phyloP scores from a whole-genome alignment of 495 filamentous ascomycete genomes.

The Copromyces sp. region DNA sequence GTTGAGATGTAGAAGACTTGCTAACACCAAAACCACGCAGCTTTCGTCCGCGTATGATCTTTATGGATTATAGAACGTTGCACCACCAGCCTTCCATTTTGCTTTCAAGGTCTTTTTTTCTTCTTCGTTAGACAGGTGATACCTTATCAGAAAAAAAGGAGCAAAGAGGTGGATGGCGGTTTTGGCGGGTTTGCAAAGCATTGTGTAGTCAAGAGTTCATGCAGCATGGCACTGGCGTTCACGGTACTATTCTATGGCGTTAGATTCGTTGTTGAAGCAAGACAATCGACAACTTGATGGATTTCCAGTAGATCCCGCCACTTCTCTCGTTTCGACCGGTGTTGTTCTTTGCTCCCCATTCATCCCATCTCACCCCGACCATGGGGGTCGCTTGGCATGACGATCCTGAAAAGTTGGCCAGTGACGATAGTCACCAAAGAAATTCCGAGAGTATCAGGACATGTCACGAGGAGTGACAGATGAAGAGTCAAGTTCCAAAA shows the following conservation, averaged over 20 bases:
- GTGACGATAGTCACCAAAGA: background rate
- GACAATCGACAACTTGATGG: background rate
- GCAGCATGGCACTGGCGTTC: constrained; percentile 5
- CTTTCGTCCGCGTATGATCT: constrained; percentile 22
- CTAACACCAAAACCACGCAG: constrained; percentile 32
- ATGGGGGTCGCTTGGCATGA: background rate
- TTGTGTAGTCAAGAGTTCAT: background rate
- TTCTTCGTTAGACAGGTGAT: background rate
- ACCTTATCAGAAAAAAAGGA: background rate
- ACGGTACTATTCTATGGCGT: background rate
- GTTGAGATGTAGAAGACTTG: background rate
- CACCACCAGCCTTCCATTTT: background rate
- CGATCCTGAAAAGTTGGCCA: background rate
- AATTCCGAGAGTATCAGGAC: background rate
- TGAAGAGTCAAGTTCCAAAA: background rate
- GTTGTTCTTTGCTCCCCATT: background rate
- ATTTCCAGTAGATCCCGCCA: background rate
- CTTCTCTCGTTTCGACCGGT: background rate
- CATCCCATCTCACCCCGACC: background rate
- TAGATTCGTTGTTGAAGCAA: background rate
- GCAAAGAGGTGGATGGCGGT: background rate
- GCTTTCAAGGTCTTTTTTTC: background rate
- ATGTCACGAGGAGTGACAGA: background rate
- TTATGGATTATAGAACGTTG: background rate
- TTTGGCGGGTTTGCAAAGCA: background rate